Base-by-base conservation (phyloP, 2,329 filamentous ascomycete genomes). In the Pseudogymnoascus sp. region DNA sequence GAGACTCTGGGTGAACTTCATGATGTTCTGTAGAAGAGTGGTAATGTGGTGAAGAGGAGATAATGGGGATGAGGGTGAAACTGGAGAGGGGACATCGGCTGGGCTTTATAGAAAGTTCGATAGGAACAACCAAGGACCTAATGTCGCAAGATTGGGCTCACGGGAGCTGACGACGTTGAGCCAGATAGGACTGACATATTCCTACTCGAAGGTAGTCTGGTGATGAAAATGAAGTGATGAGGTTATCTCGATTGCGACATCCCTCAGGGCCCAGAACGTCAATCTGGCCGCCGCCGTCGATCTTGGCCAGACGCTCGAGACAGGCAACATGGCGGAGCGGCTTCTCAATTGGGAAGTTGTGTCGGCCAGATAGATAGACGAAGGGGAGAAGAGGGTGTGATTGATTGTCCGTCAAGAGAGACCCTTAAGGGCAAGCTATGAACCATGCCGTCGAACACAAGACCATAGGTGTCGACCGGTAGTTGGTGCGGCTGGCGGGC, bases 1-100 rank as follows among this genome's bases (percentile, higher is more conserved):
- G 36, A 59, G 30, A 59, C 30, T 59, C 55, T 59, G 16, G 55
- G 19, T 23, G 3, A 59, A 59, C 30, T 36, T 59, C 55, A 59
- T 59, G 55, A 59, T 59, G 23, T n/a, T 30, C 8, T 30, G 45
- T 9, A 16, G 45, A 28, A 30, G 30, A 59, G 14, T 38, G 55
- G 30, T 22, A 16, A n/a, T 59, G 55, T 30, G 30, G 4, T 59
- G 5, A 59, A 59, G 30, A 59, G 6, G 11, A 36, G n/a, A 38
- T 22, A 12, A 9, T 59, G 16, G 16, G 36, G 30, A 39, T 23
- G 55, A 16, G 16, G 30, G n/a, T 35, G 7, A 39, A 22, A 36
- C 30, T 30, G n/a, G 11, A 36, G n/a, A 14, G 9, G 45, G 45
- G 45, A 16, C 5, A 30, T 30, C 5, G 8, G 14, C 14, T 23